Conservation (phyloP, 2,329 filamentous ascomycete species). For the Alternaria gansuensis region DNA sequence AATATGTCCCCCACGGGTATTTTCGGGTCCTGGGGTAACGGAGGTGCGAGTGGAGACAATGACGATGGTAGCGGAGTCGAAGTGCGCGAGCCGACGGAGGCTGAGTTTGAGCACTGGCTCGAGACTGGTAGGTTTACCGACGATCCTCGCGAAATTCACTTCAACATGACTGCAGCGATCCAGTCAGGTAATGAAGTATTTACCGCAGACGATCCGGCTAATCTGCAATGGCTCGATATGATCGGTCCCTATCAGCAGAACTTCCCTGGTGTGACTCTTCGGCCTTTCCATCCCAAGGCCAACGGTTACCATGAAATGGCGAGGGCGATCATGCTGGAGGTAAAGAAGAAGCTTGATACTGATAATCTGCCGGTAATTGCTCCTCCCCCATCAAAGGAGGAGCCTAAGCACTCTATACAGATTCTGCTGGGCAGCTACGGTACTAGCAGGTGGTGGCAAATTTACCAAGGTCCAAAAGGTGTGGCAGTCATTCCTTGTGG, state of each 20-base stretch:
- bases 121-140: neutral
- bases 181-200: neutral
- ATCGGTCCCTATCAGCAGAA: constrained; percentile 3
- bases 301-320: neutral
- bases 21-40: neutral
- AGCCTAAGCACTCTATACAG: neutral
- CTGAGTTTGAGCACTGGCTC: neutral
- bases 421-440: neutral
- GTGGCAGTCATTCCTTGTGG: neutral
- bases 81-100: neutral
- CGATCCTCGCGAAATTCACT: neutral
- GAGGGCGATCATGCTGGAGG: neutral
- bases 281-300: neutral
- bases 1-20: neutral
- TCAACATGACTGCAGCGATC: neutral
- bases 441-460: neutral
- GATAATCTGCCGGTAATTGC: neutral
- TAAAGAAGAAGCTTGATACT: neutral
- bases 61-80: neutral
- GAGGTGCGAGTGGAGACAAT: neutral
- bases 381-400: neutral
- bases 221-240: neutral
- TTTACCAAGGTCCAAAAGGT: neutral
- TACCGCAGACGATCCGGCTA: neutral
- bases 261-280: neutral